A percentile compares a stretch with the other conserved stretches of the same genome.
Evolutionary conservation across 2,329 filamentous ascomycete genomes (phyloP).

Genomic region (Falciphora oryzae): DNA sequence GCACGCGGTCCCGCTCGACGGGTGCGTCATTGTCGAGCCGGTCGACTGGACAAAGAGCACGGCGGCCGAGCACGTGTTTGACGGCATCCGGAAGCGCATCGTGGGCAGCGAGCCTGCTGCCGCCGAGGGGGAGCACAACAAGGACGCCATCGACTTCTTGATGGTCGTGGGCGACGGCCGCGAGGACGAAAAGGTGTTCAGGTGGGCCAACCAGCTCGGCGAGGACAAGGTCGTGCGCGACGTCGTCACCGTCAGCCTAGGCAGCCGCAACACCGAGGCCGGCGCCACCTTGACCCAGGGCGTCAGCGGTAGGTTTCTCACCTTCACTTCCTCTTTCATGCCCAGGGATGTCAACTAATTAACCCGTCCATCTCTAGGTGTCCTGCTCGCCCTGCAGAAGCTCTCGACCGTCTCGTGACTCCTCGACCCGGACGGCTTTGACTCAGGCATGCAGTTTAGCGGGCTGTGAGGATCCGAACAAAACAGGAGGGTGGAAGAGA

Average conservation of each 20-base stretch:
- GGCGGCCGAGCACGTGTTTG: constrained; percentile 69
- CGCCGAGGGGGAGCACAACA: constrained; percentile 16
- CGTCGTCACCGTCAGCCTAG: constrained; percentile 80
- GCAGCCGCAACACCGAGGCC: constrained; percentile 83
- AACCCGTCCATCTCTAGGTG: background rate
- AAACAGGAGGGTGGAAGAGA: no score
- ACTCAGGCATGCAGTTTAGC: constrained; percentile 1
- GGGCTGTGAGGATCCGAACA: constrained; percentile 3
- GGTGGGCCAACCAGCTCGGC: constrained; percentile 79
- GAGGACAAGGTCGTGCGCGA: constrained; percentile 54
- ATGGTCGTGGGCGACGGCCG: constrained; percentile 86
- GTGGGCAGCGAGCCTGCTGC: background rate
- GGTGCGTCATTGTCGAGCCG: constrained; percentile 78
- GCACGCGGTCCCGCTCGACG: constrained; percentile 74
- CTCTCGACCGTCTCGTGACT: constrained; percentile 23
- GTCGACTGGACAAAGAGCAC: constrained; percentile 83
- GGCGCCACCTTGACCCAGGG: constrained; percentile 82
- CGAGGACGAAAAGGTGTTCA: constrained; percentile 90
- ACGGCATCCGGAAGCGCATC: constrained; percentile 42
- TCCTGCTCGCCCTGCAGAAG: constrained; percentile 29
- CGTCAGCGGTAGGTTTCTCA: constrained; percentile 69
- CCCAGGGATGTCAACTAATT: background rate
- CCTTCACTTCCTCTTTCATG: background rate
- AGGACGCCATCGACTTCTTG: constrained; percentile 68
- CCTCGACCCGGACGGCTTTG: constrained; percentile 9